Conservation (phyloP, 2,329 filamentous ascomycete genomes). For the Arachnomyces sp. region DNA sequence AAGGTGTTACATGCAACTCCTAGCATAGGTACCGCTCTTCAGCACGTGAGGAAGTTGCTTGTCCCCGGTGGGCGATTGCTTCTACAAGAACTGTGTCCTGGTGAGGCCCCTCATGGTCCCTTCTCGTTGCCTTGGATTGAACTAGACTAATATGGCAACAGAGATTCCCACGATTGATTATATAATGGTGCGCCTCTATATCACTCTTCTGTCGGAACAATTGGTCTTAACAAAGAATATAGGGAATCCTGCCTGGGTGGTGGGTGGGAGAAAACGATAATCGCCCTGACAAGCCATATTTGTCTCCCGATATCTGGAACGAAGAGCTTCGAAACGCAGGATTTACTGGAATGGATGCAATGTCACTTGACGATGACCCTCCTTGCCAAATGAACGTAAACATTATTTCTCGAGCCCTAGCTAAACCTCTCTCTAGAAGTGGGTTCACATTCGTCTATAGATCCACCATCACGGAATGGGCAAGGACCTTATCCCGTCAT, state of each 20-base stretch:
- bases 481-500: too few species aligned
- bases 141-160: neutral
- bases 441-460: too few species aligned
- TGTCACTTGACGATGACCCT: slow-evolving; percentile 15
- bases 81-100: neutral
- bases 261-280: slow-evolving; percentile 23
- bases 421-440: neutral
- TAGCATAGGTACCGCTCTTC: neutral
- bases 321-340: slow-evolving; percentile 20
- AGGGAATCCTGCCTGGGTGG: slow-evolving; percentile 23
- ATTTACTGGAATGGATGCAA: slow-evolving; percentile 23
- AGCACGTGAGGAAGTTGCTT: neutral
- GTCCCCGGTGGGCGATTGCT: neutral
- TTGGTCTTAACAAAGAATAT: neutral
- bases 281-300: slow-evolving; percentile 17
- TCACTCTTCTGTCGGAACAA: too few species aligned
- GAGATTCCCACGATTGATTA: neutral
- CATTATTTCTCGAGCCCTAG: slow-evolving; percentile 16
- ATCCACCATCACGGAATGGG: too few species aligned
- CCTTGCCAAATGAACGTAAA: slow-evolving; percentile 2
- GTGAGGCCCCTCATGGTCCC: neutral
- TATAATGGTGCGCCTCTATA: neutral
- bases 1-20: neutral
- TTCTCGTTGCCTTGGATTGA: neutral
- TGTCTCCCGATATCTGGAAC: slow-evolving; percentile 20